Evolutionary conservation across 768 basidiomycete species (phyloP).

Genomic region (Myochromella boudieri): DNA sequence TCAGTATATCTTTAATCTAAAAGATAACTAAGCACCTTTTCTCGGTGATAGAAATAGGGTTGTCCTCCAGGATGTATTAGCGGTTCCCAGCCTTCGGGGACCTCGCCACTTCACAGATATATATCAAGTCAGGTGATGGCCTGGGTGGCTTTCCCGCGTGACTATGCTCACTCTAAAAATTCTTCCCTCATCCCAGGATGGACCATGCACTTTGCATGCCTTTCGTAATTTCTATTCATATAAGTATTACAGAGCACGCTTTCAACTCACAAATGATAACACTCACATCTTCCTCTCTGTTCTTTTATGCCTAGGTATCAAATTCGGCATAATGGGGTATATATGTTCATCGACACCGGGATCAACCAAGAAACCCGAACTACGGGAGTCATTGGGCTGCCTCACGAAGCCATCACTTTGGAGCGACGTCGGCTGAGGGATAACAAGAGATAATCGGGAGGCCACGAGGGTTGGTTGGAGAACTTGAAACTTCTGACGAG

Average conservation of each 20-base stretch:
- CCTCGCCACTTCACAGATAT: neutral
- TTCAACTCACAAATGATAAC: neutral
- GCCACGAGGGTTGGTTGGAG: neutral
- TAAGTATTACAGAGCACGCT: too few species aligned
- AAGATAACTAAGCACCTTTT: neutral
- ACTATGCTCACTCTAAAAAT: constrained; percentile 2
- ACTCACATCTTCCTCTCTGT: neutral
- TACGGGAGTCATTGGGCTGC: neutral
- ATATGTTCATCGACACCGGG: neutral
- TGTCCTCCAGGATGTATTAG: constrained; percentile 11
- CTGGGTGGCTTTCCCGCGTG: too few species aligned
- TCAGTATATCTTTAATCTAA: neutral
- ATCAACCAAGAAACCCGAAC: neutral
- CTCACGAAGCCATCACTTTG: neutral
- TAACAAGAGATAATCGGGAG: constrained; percentile 4
- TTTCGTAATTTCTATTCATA: neutral
- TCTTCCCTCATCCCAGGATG: neutral
- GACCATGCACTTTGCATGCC: neutral
- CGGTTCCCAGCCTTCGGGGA: constrained; percentile 11
- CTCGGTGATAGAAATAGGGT: constrained; percentile 11
- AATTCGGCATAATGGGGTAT: constrained; percentile 5
- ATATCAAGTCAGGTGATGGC: neutral
- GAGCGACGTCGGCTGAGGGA: constrained; percentile 1
- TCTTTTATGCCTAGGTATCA: neutral
- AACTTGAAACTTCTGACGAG: neutral